phyloP scores from a whole-genome alignment of 768 basidiomycete genomes.

The Lactifluus pinguis region DNA sequence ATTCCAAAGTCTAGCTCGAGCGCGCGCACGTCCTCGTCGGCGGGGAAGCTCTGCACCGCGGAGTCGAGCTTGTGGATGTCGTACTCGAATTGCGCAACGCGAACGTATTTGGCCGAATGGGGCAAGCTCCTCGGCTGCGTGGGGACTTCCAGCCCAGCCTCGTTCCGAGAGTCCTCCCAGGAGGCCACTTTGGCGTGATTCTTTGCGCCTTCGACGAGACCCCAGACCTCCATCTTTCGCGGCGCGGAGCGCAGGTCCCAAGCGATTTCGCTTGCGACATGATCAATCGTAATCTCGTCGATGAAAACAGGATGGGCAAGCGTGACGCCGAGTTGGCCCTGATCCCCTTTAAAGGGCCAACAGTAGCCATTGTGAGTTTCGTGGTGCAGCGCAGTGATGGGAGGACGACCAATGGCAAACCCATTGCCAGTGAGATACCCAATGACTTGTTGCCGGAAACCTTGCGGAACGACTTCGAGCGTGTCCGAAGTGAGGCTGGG shows the following conservation, averaged over 20 bases:
- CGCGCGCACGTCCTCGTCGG: conserved; percentile 46
- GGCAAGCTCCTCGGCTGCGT: conserved; percentile 27
- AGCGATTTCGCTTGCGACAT: conserved; percentile 75
- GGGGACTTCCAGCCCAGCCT: conserved; percentile 21
- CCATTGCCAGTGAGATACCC: conserved; percentile 52
- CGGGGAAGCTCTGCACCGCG: conserved; percentile 43
- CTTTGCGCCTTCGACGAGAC: conserved; percentile 68
- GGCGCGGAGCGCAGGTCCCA: conserved; percentile 78
- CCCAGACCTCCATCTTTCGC: conserved; percentile 86
- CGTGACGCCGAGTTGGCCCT: conserved; percentile 76
- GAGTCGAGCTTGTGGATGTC: conserved; percentile 29
- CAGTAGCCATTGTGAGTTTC: conserved; percentile 79
- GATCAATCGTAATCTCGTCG: conserved; percentile 74
- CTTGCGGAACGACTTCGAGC: conserved; percentile 51
- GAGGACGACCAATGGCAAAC: conserved; percentile 64
- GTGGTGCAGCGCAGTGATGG: conserved; percentile 81
- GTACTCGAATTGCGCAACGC: conserved; percentile 41
- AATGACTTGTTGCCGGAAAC: conserved; percentile 39
- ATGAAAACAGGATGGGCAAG: conserved; percentile 56
- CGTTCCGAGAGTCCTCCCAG: conserved; percentile 36
- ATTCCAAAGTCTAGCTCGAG: conserved; percentile 79
- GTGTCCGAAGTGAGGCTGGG: conserved; percentile 80
- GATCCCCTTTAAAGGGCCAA: conserved; percentile 80
- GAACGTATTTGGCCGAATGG: conserved; percentile 26
- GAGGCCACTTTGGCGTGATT: conserved; percentile 52